A percentile compares a stretch with the other conserved stretches of the same genome.
Conservation (phyloP, 1,284 basidiomycete genomes). For the Ceratobasidium sp. region DNA sequence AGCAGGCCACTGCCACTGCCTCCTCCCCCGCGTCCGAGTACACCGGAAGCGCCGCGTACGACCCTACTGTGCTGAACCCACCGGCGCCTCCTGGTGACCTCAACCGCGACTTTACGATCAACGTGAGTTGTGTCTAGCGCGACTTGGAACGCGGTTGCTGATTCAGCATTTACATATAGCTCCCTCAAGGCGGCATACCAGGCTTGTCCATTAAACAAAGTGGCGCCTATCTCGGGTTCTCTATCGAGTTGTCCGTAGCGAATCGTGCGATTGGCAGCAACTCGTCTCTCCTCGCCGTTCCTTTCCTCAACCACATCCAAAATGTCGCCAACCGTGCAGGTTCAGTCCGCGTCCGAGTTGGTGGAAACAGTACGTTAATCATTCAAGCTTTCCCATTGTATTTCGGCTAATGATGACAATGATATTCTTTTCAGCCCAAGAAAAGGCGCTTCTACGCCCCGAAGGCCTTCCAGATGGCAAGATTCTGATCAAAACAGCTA, state of each 20-base stretch:
- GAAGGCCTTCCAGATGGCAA: slow-evolving; percentile 40
- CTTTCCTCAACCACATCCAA: slow-evolving; percentile 82
- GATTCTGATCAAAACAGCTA: slow-evolving; percentile 42
- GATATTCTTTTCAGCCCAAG: slow-evolving; percentile 34
- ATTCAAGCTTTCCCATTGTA: not conserved
- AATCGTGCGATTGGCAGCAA: slow-evolving; percentile 60
- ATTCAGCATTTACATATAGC: not conserved
- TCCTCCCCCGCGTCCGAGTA: slow-evolving; percentile 9
- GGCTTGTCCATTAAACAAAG: slow-evolving; percentile 28
- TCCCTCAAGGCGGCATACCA: slow-evolving; percentile 3
- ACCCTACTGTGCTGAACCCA: slow-evolving; percentile 44
- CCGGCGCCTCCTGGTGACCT: slow-evolving; percentile 39
- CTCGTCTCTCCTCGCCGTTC: slow-evolving; percentile 66
- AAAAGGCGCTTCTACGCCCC: slow-evolving; percentile 33
- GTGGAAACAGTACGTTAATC: slow-evolving; percentile 80
- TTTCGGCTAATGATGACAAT: slow-evolving; percentile 50
- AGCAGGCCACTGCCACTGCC: slow-evolving; percentile 20
- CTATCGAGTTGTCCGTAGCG: slow-evolving; percentile 49
- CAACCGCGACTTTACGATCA: slow-evolving; percentile 27
- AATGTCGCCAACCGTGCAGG: slow-evolving; percentile 75
- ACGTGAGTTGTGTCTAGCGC: slow-evolving; percentile 33
- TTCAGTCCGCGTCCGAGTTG: slow-evolving; percentile 72
- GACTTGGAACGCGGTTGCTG: slow-evolving; percentile 24
- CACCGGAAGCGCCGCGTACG: slow-evolving; percentile 34
- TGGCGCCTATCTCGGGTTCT: slow-evolving; percentile 47